Conservation (phyloP, 495 filamentous ascomycete genomes). For the Xylaria venustula region DNA sequence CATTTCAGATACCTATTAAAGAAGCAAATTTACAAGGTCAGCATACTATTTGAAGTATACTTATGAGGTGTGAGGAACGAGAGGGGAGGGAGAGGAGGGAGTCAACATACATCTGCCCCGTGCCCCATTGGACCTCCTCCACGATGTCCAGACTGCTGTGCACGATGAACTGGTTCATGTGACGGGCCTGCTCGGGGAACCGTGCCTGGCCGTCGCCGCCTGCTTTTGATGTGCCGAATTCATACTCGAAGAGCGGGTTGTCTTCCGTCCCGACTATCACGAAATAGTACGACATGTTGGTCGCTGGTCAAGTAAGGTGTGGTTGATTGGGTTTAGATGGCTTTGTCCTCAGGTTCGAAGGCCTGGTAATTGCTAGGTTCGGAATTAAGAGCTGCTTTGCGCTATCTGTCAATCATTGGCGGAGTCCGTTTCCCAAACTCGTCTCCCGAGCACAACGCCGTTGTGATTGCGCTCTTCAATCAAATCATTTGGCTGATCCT, state of each 20-base stretch:
- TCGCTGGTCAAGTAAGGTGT: background rate
- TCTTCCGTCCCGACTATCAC: conserved; percentile 91
- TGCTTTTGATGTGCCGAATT: conserved; percentile 92
- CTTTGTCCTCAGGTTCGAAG: background rate
- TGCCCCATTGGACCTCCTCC: conserved; percentile 91
- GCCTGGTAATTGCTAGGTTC: background rate
- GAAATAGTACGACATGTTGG: conserved; percentile 91
- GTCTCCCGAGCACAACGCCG: background rate
- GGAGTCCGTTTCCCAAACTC: background rate
- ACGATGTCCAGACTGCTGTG: conserved; percentile 90
- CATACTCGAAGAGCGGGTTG: conserved; percentile 90
- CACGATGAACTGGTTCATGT: conserved; percentile 97
- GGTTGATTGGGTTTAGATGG: background rate
- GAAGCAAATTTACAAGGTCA: background rate
- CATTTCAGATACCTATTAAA: conserved; percentile 82
- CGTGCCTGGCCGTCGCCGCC: conserved; percentile 89
- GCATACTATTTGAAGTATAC: background rate
- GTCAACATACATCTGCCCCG: conserved; percentile 64
- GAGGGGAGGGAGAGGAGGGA: background rate
- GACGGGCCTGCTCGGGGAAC: conserved; percentile 79
- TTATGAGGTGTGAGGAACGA: background rate
- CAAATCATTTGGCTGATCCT: no score
- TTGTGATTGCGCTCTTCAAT: no score
- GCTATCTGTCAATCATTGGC: conserved; percentile 34
- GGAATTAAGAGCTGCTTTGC: background rate